Conservation (phyloP, 345 rosid species). For the Corchorus olitorius region DNA sequence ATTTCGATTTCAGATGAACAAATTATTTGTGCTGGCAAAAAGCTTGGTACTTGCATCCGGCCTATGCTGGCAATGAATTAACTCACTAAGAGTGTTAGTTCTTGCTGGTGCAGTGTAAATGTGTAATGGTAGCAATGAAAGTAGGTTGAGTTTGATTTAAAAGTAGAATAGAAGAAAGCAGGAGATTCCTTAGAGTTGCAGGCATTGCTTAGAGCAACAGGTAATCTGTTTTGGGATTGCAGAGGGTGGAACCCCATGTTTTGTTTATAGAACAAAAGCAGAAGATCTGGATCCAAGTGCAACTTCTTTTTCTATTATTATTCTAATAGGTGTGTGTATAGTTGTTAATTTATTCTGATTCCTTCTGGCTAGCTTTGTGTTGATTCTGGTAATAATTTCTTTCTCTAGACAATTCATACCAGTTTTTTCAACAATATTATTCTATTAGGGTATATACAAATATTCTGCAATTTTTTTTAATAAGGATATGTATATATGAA, state of each 20-base stretch:
- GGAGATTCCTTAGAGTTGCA: constrained; percentile 51
- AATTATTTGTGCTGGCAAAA: no score
- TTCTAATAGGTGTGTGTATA: constrained; percentile 6
- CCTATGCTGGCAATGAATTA: no score
- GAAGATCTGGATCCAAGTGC: constrained; percentile 76
- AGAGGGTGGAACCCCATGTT: constrained; percentile 82
- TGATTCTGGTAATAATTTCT: constrained; percentile 7
- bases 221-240: constrained; percentile 63
- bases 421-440: background rate
- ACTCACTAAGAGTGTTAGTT: no score
- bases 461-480: background rate
- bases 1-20: no score
- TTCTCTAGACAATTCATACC: background rate
- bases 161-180: constrained; percentile 34
- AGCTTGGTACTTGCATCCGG: no score
- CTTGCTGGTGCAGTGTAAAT: no score
- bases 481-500: no score
- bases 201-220: constrained; percentile 53
- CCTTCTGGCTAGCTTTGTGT: background rate
- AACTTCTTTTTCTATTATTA: constrained; percentile 33
- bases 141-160: no score
- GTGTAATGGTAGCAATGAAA: no score
- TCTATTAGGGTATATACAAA: background rate
- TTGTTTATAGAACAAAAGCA: constrained; percentile 66
- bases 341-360: constrained; percentile 22